Conservation (phyloP, 352 stramenopile genomes). For the Globisporangium alternatum region DNA sequence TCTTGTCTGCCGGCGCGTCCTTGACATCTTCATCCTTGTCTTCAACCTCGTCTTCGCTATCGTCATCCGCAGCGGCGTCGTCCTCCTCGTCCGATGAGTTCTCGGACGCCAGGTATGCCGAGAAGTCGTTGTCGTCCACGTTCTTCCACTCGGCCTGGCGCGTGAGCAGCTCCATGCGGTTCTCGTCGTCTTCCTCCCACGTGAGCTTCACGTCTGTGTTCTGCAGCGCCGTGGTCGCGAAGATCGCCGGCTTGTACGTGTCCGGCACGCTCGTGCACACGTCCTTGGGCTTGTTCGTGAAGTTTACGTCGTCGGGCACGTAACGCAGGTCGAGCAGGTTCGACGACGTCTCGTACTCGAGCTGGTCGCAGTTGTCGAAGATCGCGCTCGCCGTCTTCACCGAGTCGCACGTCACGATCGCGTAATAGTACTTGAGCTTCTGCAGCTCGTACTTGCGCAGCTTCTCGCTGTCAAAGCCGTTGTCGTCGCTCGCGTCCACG, state of each 20-base stretch:
- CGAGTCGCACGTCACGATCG: slow-evolving; percentile 92
- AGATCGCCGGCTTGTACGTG: slow-evolving; percentile 94
- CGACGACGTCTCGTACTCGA: slow-evolving; percentile 97
- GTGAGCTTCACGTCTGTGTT: slow-evolving; percentile 93
- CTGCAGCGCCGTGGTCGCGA: slow-evolving; percentile 91
- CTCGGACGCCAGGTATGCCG: slow-evolving; percentile 91
- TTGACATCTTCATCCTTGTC: slow-evolving; percentile 20
- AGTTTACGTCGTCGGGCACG: slow-evolving; percentile 90
- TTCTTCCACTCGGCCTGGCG: slow-evolving; percentile 77
- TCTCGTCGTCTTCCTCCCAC: slow-evolving; percentile 94
- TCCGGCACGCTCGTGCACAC: slow-evolving; percentile 81
- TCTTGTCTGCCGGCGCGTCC: slow-evolving; percentile 28
- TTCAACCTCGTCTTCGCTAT: slow-evolving; percentile 39
- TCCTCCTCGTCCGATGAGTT: slow-evolving; percentile 57
- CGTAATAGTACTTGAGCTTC: slow-evolving; percentile 99
- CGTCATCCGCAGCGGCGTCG: slow-evolving; percentile 37
- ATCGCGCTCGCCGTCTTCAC: slow-evolving; percentile 89
- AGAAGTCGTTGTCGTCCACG: slow-evolving; percentile 91
- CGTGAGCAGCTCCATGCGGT: slow-evolving; percentile 86
- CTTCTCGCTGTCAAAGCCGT: slow-evolving; percentile 93
- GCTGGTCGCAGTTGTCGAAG: slow-evolving; percentile 95
- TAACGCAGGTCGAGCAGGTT: slow-evolving; percentile 95
- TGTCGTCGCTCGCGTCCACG: slow-evolving; percentile 48
- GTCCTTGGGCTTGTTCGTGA: slow-evolving; percentile 88
- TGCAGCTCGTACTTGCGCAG: slow-evolving; percentile 96